phyloP scores from a whole-genome alignment of 345 rosid genomes.

The Arabis hirsuta region DNA sequence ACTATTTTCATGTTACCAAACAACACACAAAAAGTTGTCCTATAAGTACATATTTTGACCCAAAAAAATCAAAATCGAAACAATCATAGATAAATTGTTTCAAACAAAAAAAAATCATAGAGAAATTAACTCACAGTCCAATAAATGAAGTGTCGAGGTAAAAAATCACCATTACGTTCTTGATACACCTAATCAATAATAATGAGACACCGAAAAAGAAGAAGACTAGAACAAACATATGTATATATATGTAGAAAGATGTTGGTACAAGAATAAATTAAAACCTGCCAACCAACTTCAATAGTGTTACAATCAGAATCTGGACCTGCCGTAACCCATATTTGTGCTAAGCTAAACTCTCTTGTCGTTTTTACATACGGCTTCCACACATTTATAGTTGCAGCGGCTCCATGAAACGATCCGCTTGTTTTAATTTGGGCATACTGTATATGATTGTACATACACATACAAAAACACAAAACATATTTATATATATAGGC shows the following conservation, averaged over 20 bases:
- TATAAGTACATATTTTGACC: neutral
- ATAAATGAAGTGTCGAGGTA: constrained; percentile 33
- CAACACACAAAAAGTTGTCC: neutral
- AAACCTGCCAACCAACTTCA: constrained; percentile 34
- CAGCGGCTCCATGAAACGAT: constrained; percentile 9
- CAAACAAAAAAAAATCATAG: too few relatives aligned
- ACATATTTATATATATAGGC: too few relatives aligned
- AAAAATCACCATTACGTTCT: neutral
- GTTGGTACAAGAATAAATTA: neutral
- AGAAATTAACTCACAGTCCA: constrained; percentile 45
- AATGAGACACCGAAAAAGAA: neutral
- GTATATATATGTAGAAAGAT: neutral
- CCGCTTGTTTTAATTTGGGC: neutral
- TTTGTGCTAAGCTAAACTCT: constrained; percentile 30
- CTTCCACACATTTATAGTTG: constrained; percentile 3
- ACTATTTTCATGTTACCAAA: constrained; percentile 16
- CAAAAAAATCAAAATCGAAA: neutral
- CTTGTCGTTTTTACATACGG: neutral
- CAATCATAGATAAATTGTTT: too few relatives aligned
- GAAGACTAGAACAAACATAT: neutral
- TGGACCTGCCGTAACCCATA: neutral
- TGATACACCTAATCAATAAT: constrained; percentile 3
- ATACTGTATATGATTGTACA: neutral
- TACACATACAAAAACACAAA: neutral
- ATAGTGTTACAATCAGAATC: neutral